phyloP scores from a whole-genome alignment of 257 asterid genomes.

The Knoxia roxburghii region DNA sequence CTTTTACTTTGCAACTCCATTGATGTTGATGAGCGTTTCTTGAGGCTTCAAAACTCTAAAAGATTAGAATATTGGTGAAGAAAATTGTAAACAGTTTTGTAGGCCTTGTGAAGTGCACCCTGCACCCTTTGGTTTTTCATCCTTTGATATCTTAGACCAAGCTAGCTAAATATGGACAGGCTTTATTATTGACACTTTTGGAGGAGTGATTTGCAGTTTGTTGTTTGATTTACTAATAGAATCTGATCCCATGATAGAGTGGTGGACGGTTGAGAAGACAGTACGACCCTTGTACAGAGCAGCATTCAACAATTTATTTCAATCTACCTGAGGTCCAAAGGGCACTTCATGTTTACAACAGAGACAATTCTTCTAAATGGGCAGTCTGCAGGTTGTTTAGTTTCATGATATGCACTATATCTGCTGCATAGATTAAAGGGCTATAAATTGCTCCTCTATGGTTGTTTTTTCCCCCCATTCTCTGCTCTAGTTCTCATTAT shows the following conservation, averaged over 20 bases:
- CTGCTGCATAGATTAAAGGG: background rate
- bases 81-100: too few species aligned
- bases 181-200: background rate
- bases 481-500: too few species aligned
- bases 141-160: background rate
- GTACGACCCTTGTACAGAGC: conserved; percentile 92
- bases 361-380: conserved; percentile 49
- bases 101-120: too few species aligned
- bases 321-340: conserved; percentile 90
- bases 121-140: too few species aligned
- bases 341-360: conserved; percentile 62
- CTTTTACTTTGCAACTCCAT: background rate
- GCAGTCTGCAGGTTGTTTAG: conserved; percentile 68
- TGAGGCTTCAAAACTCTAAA: background rate
- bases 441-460: background rate
- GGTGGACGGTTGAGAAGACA: conserved; percentile 53
- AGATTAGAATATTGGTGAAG: background rate
- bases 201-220: background rate
- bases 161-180: background rate
- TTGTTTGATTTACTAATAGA: conserved; percentile 23
- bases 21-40: background rate
- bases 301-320: conserved; percentile 68
- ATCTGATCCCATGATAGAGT: conserved; percentile 34
- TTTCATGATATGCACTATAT: background rate
- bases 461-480: too few species aligned